phyloP scores from a whole-genome alignment of 2,329 filamentous ascomycete species.

The Sclerotinia trifoliorum region DNA sequence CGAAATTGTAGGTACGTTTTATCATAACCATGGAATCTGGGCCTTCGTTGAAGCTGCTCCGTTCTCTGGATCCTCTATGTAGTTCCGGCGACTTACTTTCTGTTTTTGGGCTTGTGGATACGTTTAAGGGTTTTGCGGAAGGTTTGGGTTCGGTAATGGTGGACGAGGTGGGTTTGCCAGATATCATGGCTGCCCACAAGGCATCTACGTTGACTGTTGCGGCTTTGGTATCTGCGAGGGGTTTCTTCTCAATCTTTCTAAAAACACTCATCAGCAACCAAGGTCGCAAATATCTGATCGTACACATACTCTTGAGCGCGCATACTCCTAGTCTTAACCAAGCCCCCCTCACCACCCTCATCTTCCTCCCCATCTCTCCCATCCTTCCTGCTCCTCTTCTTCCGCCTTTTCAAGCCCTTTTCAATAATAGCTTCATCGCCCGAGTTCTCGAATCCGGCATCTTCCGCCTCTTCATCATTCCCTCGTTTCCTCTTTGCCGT shows the following conservation, averaged over 20 bases:
- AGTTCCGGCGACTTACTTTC: conserved; percentile 10
- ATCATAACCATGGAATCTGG: conserved; percentile 55
- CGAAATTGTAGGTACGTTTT: conserved; percentile 72
- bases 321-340: conserved; percentile 72
- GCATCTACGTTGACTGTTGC: conserved; percentile 70
- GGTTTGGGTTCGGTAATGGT: conserved; percentile 18
- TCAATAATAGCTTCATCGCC: conserved; percentile 71
- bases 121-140: conserved; percentile 6
- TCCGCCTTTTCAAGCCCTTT: conserved; percentile 54
- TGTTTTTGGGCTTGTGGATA: neutral
- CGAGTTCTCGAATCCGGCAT: conserved; percentile 61
- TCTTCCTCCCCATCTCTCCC: conserved; percentile 55
- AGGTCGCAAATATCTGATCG: neutral
- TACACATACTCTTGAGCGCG: conserved; percentile 60
- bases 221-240: conserved; percentile 31
- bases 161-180: conserved; percentile 40
- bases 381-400: conserved; percentile 44
- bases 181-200: conserved; percentile 66
- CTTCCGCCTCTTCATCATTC: conserved; percentile 41
- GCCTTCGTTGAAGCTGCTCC: conserved; percentile 32
- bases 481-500: conserved; percentile 41
- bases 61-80: conserved; percentile 25
- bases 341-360: conserved; percentile 62
- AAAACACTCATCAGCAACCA: conserved; percentile 14
- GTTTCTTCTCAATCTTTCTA: conserved; percentile 36